Conservation (phyloP, 176 grass and related monocot species). For the Rhynchospora pubera region DNA sequence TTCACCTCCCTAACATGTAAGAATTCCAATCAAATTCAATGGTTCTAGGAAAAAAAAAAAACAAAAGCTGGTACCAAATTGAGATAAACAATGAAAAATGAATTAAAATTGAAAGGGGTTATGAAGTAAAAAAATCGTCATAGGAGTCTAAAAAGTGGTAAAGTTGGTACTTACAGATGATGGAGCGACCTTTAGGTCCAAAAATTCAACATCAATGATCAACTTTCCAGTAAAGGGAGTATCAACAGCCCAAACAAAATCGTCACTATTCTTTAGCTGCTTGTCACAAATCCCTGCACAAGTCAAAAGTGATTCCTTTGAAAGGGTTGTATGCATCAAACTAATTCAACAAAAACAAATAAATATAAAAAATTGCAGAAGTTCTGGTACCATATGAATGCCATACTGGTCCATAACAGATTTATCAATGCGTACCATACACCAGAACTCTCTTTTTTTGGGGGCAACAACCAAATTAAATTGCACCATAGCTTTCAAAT, state of each 20-base stretch:
- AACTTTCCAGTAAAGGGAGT: constrained; percentile 68
- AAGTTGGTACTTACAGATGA: constrained; percentile 62
- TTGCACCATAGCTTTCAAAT: background rate
- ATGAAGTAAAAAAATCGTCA: background rate
- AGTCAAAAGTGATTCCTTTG: background rate
- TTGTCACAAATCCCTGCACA: constrained; percentile 78
- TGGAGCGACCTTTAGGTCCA: constrained; percentile 69
- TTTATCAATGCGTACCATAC: background rate
- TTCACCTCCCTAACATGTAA: constrained; percentile 56
- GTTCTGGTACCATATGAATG: background rate
- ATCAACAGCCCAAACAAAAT: constrained; percentile 89
- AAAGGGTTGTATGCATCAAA: background rate
- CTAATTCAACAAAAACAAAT: constrained; percentile 8
- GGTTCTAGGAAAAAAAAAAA: background rate
- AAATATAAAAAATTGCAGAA: background rate
- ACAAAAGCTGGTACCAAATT: constrained; percentile 7
- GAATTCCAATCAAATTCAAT: background rate
- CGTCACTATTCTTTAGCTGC: constrained; percentile 65
- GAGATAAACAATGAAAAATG: constrained; percentile 4
- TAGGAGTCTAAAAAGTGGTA: constrained; percentile 6
- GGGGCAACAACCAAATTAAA: background rate
- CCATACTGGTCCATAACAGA: background rate
- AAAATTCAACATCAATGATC: constrained; percentile 90
- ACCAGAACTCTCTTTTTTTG: background rate
- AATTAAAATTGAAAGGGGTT: background rate